Base-by-base conservation (phyloP, 2,329 filamentous ascomycete genomes). In the Colletotrichum lini region DNA sequence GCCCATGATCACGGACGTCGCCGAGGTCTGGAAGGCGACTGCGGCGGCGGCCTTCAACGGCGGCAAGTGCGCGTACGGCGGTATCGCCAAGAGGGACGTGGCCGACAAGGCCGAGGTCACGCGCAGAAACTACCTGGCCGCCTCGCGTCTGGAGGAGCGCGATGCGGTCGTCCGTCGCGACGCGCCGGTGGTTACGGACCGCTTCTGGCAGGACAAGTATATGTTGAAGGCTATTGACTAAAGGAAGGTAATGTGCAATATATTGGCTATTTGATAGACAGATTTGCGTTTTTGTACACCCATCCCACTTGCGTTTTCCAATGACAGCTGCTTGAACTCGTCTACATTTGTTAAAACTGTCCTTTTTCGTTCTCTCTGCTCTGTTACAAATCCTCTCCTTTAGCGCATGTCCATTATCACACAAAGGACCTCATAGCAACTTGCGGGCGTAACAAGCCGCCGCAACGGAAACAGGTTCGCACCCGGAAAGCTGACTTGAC, bases 1-100 rank as follows among this genome's bases (percentile, higher is more conserved):
- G 44, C 80, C 79, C n/a, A 88, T 87, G 83, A 74, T 85, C 57
- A 80, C 77, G 10, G 84, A 87, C 72, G 80, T 86, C 56, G 80
- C 79, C 12, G 83, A 82, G 49, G 77, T 85, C 23, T 88, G 86
- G 86, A 84, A 84, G 76, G 80, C 82, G 7, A 80, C 82, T 2
- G 83, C 83, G 0, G 73, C 79, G 40, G 79, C 81, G 1, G 82
- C 82, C 1, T 85, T 84, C 72, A 80, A 81, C 69, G 82, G 82
- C 8, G 83, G 79, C 4, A 80, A 80, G 57, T 84, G 83, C 61
- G 82, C 80, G 16, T 77, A 78, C 35, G 83, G 83, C 7, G 76
- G 76, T 23, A 81, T 84, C 59, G 40, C 10, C 2, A 70, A 54
- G 69, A 70, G 49, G 2, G 54, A 70, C 15, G 57, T 58, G 0